A percentile compares a stretch with the other conserved stretches of the same genome.
Conservation (phyloP, 345 rosid genomes). For the Bruguiera parviflora region DNA sequence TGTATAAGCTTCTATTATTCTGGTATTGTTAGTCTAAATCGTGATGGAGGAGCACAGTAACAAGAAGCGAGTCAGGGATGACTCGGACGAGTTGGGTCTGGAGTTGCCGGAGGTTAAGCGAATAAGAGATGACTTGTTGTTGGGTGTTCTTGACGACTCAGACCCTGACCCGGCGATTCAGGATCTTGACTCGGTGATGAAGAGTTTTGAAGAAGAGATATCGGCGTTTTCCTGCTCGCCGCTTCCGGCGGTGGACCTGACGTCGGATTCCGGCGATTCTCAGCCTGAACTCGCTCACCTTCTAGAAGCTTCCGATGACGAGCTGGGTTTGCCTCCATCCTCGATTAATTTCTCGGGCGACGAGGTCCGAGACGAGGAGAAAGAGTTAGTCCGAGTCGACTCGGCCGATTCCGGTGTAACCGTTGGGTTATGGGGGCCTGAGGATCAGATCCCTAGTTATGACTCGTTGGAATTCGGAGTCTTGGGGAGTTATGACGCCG, state of each 20-base stretch:
- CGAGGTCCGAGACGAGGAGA: slow-evolving; percentile 3
- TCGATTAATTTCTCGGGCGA: background rate
- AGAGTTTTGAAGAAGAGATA: slow-evolving; percentile 24
- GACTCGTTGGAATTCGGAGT: slow-evolving; percentile 35
- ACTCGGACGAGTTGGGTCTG: slow-evolving; percentile 28
- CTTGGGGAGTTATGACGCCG: background rate
- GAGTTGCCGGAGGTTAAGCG: slow-evolving; percentile 40
- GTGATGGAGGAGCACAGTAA: slow-evolving; percentile 34
- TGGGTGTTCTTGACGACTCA: slow-evolving; percentile 22
- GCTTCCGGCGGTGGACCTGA: slow-evolving; percentile 15
- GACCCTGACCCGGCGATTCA: slow-evolving; percentile 20
- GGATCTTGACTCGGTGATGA: slow-evolving; percentile 28
- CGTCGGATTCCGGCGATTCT: slow-evolving; percentile 41
- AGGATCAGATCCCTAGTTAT: slow-evolving; percentile 30
- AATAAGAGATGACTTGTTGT: slow-evolving; percentile 42
- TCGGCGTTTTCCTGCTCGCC: slow-evolving; percentile 10
- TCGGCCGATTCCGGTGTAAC: slow-evolving; percentile 23
- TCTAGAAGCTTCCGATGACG: slow-evolving; percentile 30
- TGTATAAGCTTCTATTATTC: background rate
- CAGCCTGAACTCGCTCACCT: slow-evolving; percentile 28
- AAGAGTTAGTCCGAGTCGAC: slow-evolving; percentile 27
- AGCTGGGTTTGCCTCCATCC: slow-evolving; percentile 27
- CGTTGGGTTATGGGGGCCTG: slow-evolving; percentile 40
- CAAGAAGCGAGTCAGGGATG: slow-evolving; percentile 50
- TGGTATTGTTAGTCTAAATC: background rate